phyloP scores from a whole-genome alignment of 2,329 filamentous ascomycete genomes.

The Bipolaris zeicola region DNA sequence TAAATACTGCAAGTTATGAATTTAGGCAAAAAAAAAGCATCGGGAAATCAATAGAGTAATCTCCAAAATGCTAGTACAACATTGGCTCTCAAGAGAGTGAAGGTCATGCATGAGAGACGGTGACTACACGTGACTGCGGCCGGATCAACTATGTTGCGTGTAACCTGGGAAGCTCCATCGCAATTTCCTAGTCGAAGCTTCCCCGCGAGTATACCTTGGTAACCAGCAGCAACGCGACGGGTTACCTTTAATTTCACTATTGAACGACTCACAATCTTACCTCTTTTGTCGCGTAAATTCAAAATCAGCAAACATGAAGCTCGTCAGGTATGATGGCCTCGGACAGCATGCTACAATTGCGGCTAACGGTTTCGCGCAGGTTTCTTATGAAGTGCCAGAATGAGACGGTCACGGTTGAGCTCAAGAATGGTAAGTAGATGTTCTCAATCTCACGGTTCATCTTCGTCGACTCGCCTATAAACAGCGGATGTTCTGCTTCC shows the following conservation, averaged over 20 bases:
- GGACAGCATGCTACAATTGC: background rate
- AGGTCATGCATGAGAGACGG: background rate
- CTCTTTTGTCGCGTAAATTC: background rate
- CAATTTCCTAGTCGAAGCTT: slow-evolving; percentile 31
- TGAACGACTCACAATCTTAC: background rate
- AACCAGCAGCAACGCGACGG: slow-evolving; percentile 16
- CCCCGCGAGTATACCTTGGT: slow-evolving; percentile 28
- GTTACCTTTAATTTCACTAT: background rate
- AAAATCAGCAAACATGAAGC: slow-evolving; percentile 39
- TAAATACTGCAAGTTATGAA: background rate
- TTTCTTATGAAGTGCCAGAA: slow-evolving; percentile 99
- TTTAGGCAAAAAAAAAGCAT: background rate
- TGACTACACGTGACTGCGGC: slow-evolving; percentile 18
- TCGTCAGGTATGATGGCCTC: slow-evolving; percentile 37
- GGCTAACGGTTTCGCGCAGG: slow-evolving; percentile 57
- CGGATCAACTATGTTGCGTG: slow-evolving; percentile 23
- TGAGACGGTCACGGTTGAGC: slow-evolving; percentile 96
- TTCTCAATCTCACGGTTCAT: background rate
- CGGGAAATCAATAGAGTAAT: background rate
- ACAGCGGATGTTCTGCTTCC: background rate
- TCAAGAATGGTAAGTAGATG: slow-evolving; percentile 84
- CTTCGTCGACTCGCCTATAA: background rate
- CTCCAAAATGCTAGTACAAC: background rate
- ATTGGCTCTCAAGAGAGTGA: background rate
- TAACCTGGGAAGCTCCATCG: slow-evolving; percentile 28